Evolutionary conservation across 176 grass and related monocot genomes (phyloP).

Genomic region (Calamus simplicifolius): DNA sequence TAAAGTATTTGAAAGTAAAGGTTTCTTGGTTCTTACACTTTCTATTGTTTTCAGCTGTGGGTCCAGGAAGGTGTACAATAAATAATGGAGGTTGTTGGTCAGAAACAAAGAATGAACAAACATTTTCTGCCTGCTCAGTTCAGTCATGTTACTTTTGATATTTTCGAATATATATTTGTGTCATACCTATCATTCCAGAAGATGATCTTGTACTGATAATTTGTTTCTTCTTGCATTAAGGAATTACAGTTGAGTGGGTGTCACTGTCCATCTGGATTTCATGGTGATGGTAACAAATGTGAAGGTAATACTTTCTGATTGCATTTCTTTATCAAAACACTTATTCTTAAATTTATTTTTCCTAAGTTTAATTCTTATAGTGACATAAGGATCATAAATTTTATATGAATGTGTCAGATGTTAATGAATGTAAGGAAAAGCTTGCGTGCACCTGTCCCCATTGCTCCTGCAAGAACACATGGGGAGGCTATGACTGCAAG

Average conservation of each 20-base stretch:
- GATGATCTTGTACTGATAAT: too few species aligned
- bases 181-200: too few species aligned
- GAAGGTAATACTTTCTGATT: slow-evolving; percentile 25
- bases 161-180: too few species aligned
- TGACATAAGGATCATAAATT: background rate
- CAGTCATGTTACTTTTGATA: background rate
- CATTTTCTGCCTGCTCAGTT: slow-evolving; percentile 79
- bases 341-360: too few species aligned
- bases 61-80: slow-evolving; percentile 67
- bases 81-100: slow-evolving; percentile 82
- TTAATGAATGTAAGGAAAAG: slow-evolving; percentile 75
- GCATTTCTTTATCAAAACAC: too few species aligned
- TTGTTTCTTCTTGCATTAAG: slow-evolving; percentile 20
- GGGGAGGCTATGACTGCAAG: slow-evolving; percentile 78
- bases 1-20: too few species aligned
- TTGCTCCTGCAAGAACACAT: slow-evolving; percentile 75
- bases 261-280: slow-evolving; percentile 61
- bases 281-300: slow-evolving; percentile 60
- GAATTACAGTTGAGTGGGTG: slow-evolving; percentile 47
- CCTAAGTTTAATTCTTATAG: too few species aligned
- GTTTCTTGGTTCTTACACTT: too few species aligned
- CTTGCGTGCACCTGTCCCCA: slow-evolving; percentile 55
- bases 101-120: slow-evolving; percentile 38
- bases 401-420: slow-evolving; percentile 29
- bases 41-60: slow-evolving; percentile 38